phyloP scores from a whole-genome alignment of 768 basidiomycete genomes.

The Heimioporus sp. region DNA sequence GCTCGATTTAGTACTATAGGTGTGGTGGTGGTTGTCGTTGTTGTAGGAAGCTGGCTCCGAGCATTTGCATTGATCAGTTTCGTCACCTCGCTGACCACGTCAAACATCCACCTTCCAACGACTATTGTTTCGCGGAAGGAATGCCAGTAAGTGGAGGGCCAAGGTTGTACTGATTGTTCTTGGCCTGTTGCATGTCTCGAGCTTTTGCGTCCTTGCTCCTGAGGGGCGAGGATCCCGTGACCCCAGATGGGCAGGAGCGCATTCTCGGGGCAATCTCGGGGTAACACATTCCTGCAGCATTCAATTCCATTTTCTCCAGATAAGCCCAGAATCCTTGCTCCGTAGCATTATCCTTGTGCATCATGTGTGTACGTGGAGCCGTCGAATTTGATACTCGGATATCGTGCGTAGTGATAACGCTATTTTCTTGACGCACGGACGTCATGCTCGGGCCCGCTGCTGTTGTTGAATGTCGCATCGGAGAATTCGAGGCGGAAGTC shows the following conservation, averaged over 20 bases:
- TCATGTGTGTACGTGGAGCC: conserved; percentile 96
- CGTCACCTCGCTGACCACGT: conserved; percentile 68
- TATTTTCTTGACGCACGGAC: conserved; percentile 58
- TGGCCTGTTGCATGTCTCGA: conserved; percentile 18
- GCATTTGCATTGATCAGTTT: conserved; percentile 16
- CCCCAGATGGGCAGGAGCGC: conserved; percentile 31
- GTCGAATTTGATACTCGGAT: conserved; percentile 66
- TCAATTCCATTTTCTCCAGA: conserved; percentile 52
- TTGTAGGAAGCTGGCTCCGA: conserved; percentile 9
- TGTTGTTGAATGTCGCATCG: conserved; percentile 83
- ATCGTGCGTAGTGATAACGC: conserved; percentile 80
- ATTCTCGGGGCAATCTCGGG: conserved; percentile 39
- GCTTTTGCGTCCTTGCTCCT: conserved; percentile 43
- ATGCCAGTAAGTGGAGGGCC: conserved; percentile 34
- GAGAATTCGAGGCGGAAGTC: conserved; percentile 83
- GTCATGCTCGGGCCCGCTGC: conserved; percentile 65
- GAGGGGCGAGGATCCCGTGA: conserved; percentile 48
- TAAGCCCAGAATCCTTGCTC: conserved; percentile 88
- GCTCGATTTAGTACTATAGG: conserved; percentile 18
- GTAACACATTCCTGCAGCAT: conserved; percentile 69
- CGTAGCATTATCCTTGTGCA: conserved; percentile 74
- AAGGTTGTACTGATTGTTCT: conserved; percentile 43
- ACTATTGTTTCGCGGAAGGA: conserved; percentile 49
- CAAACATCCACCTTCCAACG: conserved; percentile 83
- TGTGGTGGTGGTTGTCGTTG: conserved; percentile 20